Percentiles rank a stretch among this genome's conserved stretches.
Conservation (phyloP, 331 rosid genomes). For the Malus hybrid region DNA sequence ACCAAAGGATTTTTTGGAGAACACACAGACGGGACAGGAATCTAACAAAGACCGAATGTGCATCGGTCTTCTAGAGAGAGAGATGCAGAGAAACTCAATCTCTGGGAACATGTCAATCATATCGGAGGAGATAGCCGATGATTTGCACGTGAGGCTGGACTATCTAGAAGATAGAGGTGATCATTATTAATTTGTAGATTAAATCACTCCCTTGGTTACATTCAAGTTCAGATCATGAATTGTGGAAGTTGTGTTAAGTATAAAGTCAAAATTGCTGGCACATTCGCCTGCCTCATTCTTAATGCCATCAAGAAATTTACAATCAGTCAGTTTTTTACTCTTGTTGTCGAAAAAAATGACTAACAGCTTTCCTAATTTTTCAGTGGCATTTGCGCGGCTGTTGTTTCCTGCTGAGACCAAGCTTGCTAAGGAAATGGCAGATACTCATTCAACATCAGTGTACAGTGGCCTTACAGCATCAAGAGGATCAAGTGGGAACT, state of each 20-base stretch:
- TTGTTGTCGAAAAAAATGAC: constrained; percentile 4
- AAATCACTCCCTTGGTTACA: neutral
- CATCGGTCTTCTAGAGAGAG: constrained; percentile 78
- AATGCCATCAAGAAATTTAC: neutral
- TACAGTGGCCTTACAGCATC: constrained; percentile 14
- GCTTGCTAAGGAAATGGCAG: constrained; percentile 73
- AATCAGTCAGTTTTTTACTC: neutral
- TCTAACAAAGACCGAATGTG: constrained; percentile 75
- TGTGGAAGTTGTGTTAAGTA: neutral
- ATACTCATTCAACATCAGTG: constrained; percentile 32
- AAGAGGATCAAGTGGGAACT: constrained; percentile 44
- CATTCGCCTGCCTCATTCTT: neutral
- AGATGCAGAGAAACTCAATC: constrained; percentile 55
- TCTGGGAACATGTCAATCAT: constrained; percentile 28
- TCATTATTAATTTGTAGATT: constrained; percentile 10
- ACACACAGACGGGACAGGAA: constrained; percentile 38
- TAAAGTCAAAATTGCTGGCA: neutral
- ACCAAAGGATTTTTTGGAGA: constrained; percentile 56
- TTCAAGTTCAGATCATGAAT: neutral
- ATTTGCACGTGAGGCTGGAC: constrained; percentile 49
- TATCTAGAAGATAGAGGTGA: constrained; percentile 83
- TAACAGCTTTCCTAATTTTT: constrained; percentile 6
- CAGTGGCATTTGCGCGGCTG: constrained; percentile 69
- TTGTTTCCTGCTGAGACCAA: constrained; percentile 82
- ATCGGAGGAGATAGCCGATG: constrained; percentile 40